Conservation (phyloP, 192 early-diverging fungal species). For the Neocallimastix lanati region DNA sequence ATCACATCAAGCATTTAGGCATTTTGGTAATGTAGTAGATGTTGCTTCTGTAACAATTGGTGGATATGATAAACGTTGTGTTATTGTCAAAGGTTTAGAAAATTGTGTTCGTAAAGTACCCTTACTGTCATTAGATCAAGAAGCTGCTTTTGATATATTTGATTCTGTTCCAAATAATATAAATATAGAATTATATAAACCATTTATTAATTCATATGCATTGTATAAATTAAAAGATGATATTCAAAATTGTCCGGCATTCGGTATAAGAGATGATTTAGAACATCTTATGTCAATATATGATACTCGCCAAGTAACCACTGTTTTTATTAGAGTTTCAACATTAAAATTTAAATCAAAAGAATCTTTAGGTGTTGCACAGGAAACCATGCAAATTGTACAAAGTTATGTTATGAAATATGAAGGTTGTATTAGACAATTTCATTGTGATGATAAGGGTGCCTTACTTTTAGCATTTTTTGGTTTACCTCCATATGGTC, state of each 20-base stretch:
- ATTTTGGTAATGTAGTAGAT: conserved; percentile 13
- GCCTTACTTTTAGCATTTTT: conserved; percentile 26
- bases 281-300: conserved; percentile 15
- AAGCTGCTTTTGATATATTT: not conserved
- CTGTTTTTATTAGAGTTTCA: conserved; percentile 26
- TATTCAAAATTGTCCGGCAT: conserved; percentile 23
- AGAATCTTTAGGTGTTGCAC: conserved; percentile 12
- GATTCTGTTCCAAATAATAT: not conserved
- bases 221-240: conserved; percentile 29
- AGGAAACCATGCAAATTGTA: conserved; percentile 21
- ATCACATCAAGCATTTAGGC: conserved; percentile 26
- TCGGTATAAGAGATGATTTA: conserved; percentile 13
- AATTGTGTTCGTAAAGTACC: conserved; percentile 7
- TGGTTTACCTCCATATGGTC: conserved; percentile 27
- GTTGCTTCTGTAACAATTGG: conserved; percentile 13
- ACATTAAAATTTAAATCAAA: conserved; percentile 11
- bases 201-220: conserved; percentile 26
- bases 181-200: conserved; percentile 20
- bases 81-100: conserved; percentile 13
- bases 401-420: conserved; percentile 15
- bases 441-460: conserved; percentile 35
- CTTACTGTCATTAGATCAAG: conserved; percentile 4
- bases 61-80: conserved; percentile 27
- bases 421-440: conserved; percentile 24
- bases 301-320: conserved; percentile 29